Evolutionary conservation across 192 early-diverging fungal genomes (phyloP).

Genomic region (Coemansia sp.): DNA sequence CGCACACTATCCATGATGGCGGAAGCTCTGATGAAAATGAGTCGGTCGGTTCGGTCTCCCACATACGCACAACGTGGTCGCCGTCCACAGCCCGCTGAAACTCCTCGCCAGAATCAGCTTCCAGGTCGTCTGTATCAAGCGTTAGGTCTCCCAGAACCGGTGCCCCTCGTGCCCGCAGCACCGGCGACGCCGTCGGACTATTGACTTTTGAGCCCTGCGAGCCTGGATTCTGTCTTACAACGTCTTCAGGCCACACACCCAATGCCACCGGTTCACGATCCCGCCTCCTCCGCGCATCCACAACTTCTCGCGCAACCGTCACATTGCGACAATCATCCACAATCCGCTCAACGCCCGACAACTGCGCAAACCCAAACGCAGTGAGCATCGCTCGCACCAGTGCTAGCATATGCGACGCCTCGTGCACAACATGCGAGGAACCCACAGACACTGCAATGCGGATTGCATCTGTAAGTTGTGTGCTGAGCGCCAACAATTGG

Average conservation of each 20-base stretch:
- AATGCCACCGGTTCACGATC: slow-evolving; percentile 19
- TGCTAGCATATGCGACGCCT: slow-evolving; percentile 31
- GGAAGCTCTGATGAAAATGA: slow-evolving; percentile 48
- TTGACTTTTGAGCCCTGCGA: no score
- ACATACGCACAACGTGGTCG: slow-evolving; percentile 15
- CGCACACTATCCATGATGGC: slow-evolving; percentile 71
- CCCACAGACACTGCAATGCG: slow-evolving; percentile 30
- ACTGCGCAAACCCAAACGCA: slow-evolving; percentile 21
- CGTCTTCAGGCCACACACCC: slow-evolving; percentile 27
- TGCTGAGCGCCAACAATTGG: slow-evolving; percentile 29
- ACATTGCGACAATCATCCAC: slow-evolving; percentile 39
- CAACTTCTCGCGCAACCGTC: slow-evolving; percentile 37
- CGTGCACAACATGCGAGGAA: slow-evolving; percentile 38
- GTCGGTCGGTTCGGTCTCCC: slow-evolving; percentile 5
- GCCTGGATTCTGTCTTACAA: background rate
- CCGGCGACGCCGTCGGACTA: background rate
- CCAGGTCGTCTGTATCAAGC: no score
- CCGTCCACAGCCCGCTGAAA: slow-evolving; percentile 18
- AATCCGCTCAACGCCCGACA: background rate
- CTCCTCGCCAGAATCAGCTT: background rate
- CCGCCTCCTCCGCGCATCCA: slow-evolving; percentile 27
- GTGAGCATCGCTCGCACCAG: slow-evolving; percentile 16
- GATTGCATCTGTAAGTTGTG: slow-evolving; percentile 10
- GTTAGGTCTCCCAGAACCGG: no score
- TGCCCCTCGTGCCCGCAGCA: background rate